Base-by-base conservation (phyloP, 2,329 filamentous ascomycete species). In the Lomentospora prolificans region DNA sequence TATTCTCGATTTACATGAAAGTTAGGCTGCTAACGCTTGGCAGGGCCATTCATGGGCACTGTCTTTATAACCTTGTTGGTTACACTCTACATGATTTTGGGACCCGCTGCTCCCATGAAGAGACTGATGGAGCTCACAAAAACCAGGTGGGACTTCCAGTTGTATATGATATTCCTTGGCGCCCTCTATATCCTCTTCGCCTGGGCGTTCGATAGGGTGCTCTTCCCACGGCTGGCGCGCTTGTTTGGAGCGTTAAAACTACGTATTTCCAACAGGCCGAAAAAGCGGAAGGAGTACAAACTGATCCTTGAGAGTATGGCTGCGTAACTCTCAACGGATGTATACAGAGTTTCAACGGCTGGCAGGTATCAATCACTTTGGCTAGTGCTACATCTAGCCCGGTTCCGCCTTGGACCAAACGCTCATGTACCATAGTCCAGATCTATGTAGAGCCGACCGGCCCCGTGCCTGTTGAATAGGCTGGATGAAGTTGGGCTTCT, bases 231-330 rank as follows among this genome's bases (percentile, higher is more conserved):
- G 22, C 61, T 96, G 56, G 86, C 90, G 17, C 83, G 81, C 59
- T 69, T 75, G 50, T 72, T 96, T 56, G 90, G 89, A 1, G 72
- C 72, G 28, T 61, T 78, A 14, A 86, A 84, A 65, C 71, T 78
- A 53, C 71, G 68, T n/a, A 55, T 90, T 67, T 71, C 80, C 61
- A 69, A 79, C 52, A 77, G 75, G 65, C 71, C 75, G 46, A 96
- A 96, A 74, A 83, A 86, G 71, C 80, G 90, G 60, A 96, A 96
- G 70, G 76, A 85, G 72, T 96, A 96, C 67, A 97, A 97, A 72
- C 63, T 89, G 19, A 85, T 96, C 28, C 66, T 78, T 52, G 87
- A 94, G 65, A 75, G 81, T 56, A 59, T 57, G 10, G 30, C 39
- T 36, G 9, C 44, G 17, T 55, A 51, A 51, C 12, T 25, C 25